Evolutionary conservation across 805 yeast genomes (phyloP).

Genomic region (Nematodospora valgi): DNA sequence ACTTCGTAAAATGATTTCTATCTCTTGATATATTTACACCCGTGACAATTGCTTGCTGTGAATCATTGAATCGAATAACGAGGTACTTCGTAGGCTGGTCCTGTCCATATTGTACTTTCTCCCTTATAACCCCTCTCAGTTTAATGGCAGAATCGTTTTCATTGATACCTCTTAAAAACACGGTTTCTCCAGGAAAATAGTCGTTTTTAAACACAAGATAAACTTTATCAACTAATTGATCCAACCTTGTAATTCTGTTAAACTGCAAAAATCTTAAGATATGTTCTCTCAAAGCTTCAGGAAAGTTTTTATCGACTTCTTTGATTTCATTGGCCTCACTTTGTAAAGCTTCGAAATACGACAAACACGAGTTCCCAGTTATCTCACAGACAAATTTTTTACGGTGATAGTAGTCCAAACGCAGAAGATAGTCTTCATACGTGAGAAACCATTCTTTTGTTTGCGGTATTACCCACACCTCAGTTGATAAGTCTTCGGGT

Average conservation of each 20-base stretch:
- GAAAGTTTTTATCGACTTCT: slow-evolving; percentile 77
- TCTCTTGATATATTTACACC: slow-evolving; percentile 76
- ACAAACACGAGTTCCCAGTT: slow-evolving; percentile 88
- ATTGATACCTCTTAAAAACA: slow-evolving; percentile 46
- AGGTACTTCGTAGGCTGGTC: slow-evolving; percentile 57
- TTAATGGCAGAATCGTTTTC: slow-evolving; percentile 13
- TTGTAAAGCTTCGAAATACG: slow-evolving; percentile 83
- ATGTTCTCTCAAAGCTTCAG: slow-evolving; percentile 89
- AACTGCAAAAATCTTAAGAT: slow-evolving; percentile 83
- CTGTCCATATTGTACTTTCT: slow-evolving; percentile 71
- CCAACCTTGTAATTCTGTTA: slow-evolving; percentile 76
- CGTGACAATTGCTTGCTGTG: slow-evolving; percentile 65
- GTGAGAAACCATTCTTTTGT: slow-evolving; percentile 85
- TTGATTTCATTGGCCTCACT: slow-evolving; percentile 58
- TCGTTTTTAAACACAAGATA: slow-evolving; percentile 74
- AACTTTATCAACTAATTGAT: slow-evolving; percentile 82
- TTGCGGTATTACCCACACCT: slow-evolving; percentile 78
- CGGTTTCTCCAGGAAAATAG: slow-evolving; percentile 88
- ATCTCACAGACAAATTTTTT: slow-evolving; percentile 92
- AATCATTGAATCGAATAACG: slow-evolving; percentile 53
- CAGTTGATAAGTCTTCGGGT: slow-evolving; percentile 53
- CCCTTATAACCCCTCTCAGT: slow-evolving; percentile 66
- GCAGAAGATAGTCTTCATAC: slow-evolving; percentile 70
- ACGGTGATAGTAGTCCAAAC: slow-evolving; percentile 69
- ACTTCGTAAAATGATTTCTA: slow-evolving; percentile 82